These are phyloP conservation scores for Trichosanthes cucumerina DNA, from an alignment of 306 rosid species.

Conservation along the genomic window DNA sequence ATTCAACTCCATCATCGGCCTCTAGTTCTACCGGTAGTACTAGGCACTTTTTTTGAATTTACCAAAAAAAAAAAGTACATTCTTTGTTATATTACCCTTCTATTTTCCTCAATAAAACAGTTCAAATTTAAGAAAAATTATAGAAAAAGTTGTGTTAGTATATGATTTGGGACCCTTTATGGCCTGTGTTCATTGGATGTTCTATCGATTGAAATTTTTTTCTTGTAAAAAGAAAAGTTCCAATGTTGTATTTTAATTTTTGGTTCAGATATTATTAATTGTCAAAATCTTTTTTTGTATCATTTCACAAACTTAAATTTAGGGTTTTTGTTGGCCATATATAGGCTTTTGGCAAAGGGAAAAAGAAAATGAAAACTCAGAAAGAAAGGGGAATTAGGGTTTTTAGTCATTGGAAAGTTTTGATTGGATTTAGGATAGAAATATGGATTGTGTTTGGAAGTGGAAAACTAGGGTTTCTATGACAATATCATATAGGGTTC, in stretches of 20 bases:
- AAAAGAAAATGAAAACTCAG: not conserved
- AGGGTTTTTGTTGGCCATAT: not conserved
- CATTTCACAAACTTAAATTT: not conserved
- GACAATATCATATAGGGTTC: not conserved
- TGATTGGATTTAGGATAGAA: not conserved
- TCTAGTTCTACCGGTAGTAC: slow-evolving; percentile 15
- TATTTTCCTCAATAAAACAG: not conserved
- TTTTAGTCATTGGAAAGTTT: not conserved
- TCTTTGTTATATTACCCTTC: not conserved
- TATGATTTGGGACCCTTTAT: not conserved
- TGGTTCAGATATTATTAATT: not conserved
- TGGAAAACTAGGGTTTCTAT: not conserved
- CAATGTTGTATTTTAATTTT: not conserved
- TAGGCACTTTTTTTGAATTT: slow-evolving; percentile 53
- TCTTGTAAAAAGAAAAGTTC: not conserved
- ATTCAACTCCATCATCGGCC: slow-evolving; percentile 23
- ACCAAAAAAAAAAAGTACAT: not conserved
- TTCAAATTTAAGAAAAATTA: not conserved
- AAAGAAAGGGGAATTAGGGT: not conserved
- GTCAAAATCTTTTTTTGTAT: not conserved
- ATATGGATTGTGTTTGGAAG: not conserved
- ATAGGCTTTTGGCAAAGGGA: not conserved
- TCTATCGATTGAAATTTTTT: not conserved
- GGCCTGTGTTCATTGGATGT: not conserved
- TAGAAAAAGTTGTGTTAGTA: not conserved